Base-by-base conservation (phyloP, 192 early-diverging fungal species). In the Rhizophagus sp. region DNA sequence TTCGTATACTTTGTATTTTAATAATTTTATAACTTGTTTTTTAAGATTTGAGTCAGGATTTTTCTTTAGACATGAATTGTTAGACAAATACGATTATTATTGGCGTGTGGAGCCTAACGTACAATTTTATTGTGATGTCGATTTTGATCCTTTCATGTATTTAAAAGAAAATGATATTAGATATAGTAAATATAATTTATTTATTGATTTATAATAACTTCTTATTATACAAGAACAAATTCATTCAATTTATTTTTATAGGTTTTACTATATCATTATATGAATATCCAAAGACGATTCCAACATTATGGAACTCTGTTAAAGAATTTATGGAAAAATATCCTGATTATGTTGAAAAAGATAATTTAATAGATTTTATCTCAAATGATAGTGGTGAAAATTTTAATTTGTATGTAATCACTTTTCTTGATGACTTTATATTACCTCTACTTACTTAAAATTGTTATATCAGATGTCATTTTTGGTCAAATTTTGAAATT, bases 401-500 rank as follows among this genome's bases (percentile, higher is more conserved):
- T 6, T 95, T 94, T 81, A 95, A 95, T 79, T 84, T 84, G 63
- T 79, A 70, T 7, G 67, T 34, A 13, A 30, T 22, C 3, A 24
- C 17, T 27, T 27, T 19, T 34, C 11, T 12, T 7, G 39, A n/a
- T 78, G 39, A 10, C n/a, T 25, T 68, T n/a, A 9, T 27, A 52
- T 4, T 62, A 66, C 1, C 52, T 57, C 57, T 19, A n/a, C 2
- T 33, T 7, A 17, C 74, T 36, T 34, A 34, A 10, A 63, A 63
- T 13, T 63, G 34, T 75, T 34, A 22, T 11, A 61, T 79, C 71
- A 79, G 61, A 47, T 95, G 94, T 80, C 94, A 97, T 83, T 96
- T 95, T 78, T 95, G 96, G 96, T 91, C 92, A 70, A 97, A 96
- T 81, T 96, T 97, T 83, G 94, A 97, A 86, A 93, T 96, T 62